Base-by-base conservation (phyloP, 768 basidiomycete species). In the Serendipita sp. region DNA sequence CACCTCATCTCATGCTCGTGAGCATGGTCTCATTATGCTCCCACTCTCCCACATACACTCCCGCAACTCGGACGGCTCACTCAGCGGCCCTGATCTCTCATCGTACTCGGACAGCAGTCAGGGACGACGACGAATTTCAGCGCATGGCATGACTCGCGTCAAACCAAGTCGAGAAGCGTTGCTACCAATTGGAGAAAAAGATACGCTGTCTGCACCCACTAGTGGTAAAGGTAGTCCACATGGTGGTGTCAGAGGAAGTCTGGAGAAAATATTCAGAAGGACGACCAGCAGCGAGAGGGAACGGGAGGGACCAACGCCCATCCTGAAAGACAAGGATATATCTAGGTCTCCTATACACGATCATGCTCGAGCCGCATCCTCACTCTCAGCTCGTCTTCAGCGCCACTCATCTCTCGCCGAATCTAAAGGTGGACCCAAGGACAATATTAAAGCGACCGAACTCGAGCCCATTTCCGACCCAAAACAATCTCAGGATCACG, bases 141-240 rank as follows among this genome's bases (percentile, higher is more conserved):
- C 32, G 18, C 44, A 48, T 34, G 24, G 47, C 18, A 53, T 32
- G 48, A 64, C 68, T 5, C 69, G 69, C 18, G 68, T 66, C 64
- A 89, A 86, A 71, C 81, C 79, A 65, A 88, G 88, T 71, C 81
- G 85, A 35, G 89, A 90, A 67, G 86, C 86, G 1, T 76, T 90
- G 47, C 77, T 90, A 2, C 86, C 88, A 4, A 73, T 83, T 45
- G 74, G 77, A n/a, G 73, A 71, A 28, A 71, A 69, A 46, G 67
- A 69, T 32, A 68, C 47, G 66, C n/a, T 67, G 68, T 7, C 71
- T 72, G 41, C 71, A 63, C 54, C 70, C 30, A 69, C 70, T 65
- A 54, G 70, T 45, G 58, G 32, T 30, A 35, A 58, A 30, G 18
- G 13, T 48, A 63, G 24, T 54, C 18, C 44, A 34, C 15, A 24